These are phyloP conservation scores for Penicillium verhagenii DNA, from an alignment of 495 filamentous ascomycete species.

Conservation along the genomic window DNA sequence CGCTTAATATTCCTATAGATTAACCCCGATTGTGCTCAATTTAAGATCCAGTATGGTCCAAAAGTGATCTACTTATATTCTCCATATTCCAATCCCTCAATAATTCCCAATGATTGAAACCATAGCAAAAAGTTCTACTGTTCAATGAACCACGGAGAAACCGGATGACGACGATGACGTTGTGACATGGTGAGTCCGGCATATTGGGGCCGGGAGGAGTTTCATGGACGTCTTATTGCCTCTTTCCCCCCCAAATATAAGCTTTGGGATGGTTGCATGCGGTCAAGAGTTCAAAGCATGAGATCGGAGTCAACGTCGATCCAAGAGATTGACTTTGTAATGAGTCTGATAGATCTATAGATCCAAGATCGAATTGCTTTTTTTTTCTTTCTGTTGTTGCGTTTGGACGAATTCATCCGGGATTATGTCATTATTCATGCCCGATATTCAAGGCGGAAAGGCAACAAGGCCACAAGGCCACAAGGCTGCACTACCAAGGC, in stretches of 20 bases:
- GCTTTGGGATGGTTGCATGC: slow-evolving; percentile 1
- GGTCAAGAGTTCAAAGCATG: not conserved
- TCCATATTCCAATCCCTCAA: no score
- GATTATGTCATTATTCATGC: slow-evolving; percentile 5
- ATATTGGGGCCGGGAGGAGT: not conserved
- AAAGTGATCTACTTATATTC: no score
- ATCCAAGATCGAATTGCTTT: not conserved
- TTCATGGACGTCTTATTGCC: not conserved
- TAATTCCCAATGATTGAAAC: not conserved
- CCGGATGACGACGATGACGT: slow-evolving; percentile 29
- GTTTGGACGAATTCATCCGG: not conserved
- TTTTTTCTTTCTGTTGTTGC: not conserved
- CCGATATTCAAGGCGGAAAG: not conserved
- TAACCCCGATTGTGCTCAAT: no score
- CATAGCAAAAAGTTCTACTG: not conserved
- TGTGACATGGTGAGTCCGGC: slow-evolving; percentile 12
- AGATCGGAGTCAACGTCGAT: not conserved
- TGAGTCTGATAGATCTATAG: not conserved
- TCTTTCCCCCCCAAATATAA: not conserved
- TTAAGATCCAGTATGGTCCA: no score
- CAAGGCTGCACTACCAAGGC: not conserved
- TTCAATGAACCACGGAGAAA: slow-evolving; percentile 7
- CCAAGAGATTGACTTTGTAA: not conserved
- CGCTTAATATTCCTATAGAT: no score
- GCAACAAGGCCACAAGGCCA: not conserved